These are phyloP conservation scores for Colletotrichum sp. DNA, from an alignment of 2,329 filamentous ascomycete species.

Conservation along the genomic window DNA sequence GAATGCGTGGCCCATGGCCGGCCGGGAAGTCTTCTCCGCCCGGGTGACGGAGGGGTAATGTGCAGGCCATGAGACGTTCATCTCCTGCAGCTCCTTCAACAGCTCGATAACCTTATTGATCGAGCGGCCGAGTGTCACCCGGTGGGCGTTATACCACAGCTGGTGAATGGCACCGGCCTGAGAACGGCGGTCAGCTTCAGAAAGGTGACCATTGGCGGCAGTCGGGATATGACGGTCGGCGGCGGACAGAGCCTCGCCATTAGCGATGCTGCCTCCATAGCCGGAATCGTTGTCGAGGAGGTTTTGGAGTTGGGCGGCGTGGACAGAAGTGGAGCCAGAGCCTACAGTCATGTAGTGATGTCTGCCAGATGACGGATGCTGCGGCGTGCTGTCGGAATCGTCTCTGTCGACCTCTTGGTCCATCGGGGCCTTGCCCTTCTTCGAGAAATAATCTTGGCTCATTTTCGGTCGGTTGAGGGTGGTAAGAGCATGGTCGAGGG, in stretches of 20 bases:
- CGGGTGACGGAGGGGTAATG: conserved; percentile 89
- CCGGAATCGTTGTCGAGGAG: conserved; percentile 89
- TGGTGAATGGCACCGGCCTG: conserved; percentile 89
- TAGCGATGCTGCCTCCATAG: conserved; percentile 81
- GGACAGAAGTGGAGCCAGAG: conserved; percentile 79
- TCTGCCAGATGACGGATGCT: conserved; percentile 31
- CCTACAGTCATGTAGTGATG: conserved; percentile 86
- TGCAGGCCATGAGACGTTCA: conserved; percentile 91
- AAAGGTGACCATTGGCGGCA: conserved; percentile 33
- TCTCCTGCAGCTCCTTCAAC: conserved; percentile 82
- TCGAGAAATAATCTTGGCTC: conserved; percentile 64
- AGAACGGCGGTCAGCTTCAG: conserved; percentile 49
- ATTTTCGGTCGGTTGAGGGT: conserved; percentile 44
- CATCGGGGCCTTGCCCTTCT: conserved; percentile 57
- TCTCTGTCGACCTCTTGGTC: conserved; percentile 29
- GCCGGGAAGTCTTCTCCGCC: conserved; percentile 60
- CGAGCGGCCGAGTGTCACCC: conserved; percentile 82
- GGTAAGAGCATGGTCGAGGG: conserved; percentile 39
- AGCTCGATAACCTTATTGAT: conserved; percentile 88
- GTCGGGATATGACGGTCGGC: conserved; percentile 22
- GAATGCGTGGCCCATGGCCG: conserved; percentile 67
- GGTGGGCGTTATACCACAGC: conserved; percentile 93
- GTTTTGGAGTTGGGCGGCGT: conserved; percentile 79
- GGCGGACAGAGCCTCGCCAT: conserved; percentile 57
- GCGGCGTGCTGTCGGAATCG: conserved; percentile 30